These are phyloP conservation scores for Cucurbita argyrosperma DNA, from an alignment of 306 rosid genomes.

Conservation along the genomic window DNA sequence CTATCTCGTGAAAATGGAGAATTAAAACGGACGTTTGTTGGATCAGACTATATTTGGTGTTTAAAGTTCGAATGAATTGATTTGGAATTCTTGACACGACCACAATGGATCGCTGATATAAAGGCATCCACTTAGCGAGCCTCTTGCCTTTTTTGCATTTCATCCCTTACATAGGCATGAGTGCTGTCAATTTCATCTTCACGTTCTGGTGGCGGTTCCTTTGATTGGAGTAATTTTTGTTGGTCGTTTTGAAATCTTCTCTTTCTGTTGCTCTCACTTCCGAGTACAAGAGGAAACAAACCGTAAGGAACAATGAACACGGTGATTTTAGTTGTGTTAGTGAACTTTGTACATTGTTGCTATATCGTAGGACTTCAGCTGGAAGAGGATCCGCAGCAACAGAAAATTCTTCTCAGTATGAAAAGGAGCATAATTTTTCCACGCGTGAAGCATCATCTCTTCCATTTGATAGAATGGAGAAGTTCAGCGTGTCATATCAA, in stretches of 20 bases:
- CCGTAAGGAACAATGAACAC: background rate
- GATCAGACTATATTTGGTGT: background rate
- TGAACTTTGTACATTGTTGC: constrained; percentile 8
- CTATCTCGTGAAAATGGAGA: background rate
- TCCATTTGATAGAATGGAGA: constrained; percentile 29
- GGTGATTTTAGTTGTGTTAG: background rate
- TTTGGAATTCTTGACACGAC: background rate
- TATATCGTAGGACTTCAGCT: constrained; percentile 27
- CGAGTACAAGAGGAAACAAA: background rate
- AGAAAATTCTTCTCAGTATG: constrained; percentile 15
- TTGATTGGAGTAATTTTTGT: background rate
- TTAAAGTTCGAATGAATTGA: background rate
- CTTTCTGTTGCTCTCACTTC: background rate
- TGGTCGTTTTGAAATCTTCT: background rate
- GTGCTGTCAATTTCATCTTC: background rate
- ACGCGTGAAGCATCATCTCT: constrained; percentile 17
- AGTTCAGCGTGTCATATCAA: constrained; percentile 51
- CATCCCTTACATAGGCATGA: background rate
- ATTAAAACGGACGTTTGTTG: background rate
- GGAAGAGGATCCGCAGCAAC: constrained; percentile 22
- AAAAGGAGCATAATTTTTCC: constrained; percentile 17
- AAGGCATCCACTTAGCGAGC: background rate
- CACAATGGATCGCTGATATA: background rate
- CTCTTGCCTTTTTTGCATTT: background rate
- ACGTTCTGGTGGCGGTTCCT: background rate